Base-by-base conservation (phyloP, 441 rosid genomes). In the Manihot esculenta region DNA sequence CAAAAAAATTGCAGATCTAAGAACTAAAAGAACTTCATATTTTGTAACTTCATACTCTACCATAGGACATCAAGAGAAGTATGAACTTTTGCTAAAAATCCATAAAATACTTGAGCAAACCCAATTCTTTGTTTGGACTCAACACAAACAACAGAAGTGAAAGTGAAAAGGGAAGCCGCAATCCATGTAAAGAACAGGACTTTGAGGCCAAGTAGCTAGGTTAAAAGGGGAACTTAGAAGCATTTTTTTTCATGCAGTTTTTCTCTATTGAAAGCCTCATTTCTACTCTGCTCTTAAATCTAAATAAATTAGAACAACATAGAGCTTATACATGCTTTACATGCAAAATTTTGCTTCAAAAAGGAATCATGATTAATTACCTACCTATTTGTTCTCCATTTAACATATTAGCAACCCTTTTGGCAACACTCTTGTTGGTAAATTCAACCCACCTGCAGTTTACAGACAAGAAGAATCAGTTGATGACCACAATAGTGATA, bases 371-470 rank as follows among this genome's bases (percentile, higher is more conserved):
- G 53, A 23, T 0, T 27, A 14, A 7, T 1, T 49, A 66, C 71
- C 48, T 77, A 94, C 97, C 99, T 64, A 92, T 83, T 76, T 88
- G 97, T 87, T 94, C 94, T 77, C 99, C 95, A 71, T 92, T 94
- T 64, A 92, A 81, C 92, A 89, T 78, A 54, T 88, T 82, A 1
- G 96, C 97, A 44, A 90, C 91, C 66, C 85, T 84, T 79, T 92
- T 94, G 11, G 97, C 97, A 58, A 84, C 80, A 15, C 75, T 79
- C 82, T 89, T 94, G 80, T 85, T 84, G 64, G 88, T 74, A 81
- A 90, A 94, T 78, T 94, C 99, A 78, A 94, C 96, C 97, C 99
- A 90, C 80, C 99, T 94, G 74, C 86, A 82, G 48, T 64, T 63
- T 7, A 74, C 50, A 63, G 54, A 64, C 21, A 55, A 20, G 18